These are phyloP conservation scores for Ulmus americana DNA, from an alignment of 331 rosid genomes.

Conservation along the genomic window DNA sequence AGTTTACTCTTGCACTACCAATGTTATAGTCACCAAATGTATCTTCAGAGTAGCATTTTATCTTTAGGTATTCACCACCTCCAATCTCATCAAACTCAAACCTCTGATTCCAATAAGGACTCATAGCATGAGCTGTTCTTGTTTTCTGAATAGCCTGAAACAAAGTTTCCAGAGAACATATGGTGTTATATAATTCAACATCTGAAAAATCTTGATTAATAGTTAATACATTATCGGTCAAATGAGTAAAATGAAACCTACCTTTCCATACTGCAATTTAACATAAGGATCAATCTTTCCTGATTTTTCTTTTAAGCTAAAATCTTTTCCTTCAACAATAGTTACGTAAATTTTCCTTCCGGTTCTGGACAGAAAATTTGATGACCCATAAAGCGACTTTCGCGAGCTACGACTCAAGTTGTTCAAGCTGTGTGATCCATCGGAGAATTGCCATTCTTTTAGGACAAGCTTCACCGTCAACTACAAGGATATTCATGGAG, in stretches of 20 bases:
- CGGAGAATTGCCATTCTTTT: constrained; percentile 96
- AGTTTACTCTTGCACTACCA: constrained; percentile 82
- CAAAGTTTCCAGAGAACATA: constrained; percentile 16
- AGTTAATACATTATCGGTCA: neutral
- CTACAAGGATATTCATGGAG: constrained; percentile 32
- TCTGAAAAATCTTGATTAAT: constrained; percentile 7
- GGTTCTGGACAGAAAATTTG: constrained; percentile 53
- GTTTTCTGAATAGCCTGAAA: constrained; percentile 61
- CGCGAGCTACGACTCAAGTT: constrained; percentile 31
- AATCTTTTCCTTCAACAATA: constrained; percentile 72
- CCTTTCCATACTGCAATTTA: constrained; percentile 90
- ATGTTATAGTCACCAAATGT: constrained; percentile 71
- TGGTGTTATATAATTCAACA: constrained; percentile 9
- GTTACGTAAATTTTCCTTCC: constrained; percentile 72
- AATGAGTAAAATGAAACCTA: constrained; percentile 20
- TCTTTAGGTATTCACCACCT: constrained; percentile 69
- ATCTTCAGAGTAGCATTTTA: constrained; percentile 62
- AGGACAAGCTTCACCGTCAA: constrained; percentile 65
- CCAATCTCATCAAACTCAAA: constrained; percentile 81
- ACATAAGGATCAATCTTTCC: constrained; percentile 68
- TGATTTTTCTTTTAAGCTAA: constrained; percentile 52
- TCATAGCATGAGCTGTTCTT: constrained; percentile 37
- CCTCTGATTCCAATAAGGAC: constrained; percentile 65
- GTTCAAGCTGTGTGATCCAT: constrained; percentile 66
- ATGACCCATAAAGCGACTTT: constrained; percentile 52